Conservation (phyloP, 2,329 filamentous ascomycete species). For the Ramichloridium luteum region DNA sequence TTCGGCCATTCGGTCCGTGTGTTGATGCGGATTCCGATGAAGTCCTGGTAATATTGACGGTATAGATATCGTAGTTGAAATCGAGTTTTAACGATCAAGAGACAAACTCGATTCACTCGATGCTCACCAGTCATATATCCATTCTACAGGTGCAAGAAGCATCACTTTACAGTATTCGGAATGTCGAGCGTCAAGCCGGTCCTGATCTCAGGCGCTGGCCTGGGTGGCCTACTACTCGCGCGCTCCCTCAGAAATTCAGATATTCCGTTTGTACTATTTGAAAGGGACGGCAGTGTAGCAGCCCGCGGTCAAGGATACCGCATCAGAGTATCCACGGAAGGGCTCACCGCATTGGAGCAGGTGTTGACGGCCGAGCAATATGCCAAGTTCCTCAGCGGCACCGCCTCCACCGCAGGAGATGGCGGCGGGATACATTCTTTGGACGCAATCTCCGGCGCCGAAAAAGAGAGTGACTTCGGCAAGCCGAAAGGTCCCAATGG, state of each 20-base stretch:
- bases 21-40: too few species aligned
- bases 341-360: conserved; percentile 48
- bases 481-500: not conserved
- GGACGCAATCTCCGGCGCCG: too few species aligned
- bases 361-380: too few species aligned
- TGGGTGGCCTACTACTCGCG: conserved; percentile 29
- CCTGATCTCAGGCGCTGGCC: conserved; percentile 30
- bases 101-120: too few species aligned
- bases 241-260: conserved; percentile 24
- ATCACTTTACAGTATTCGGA: too few species aligned
- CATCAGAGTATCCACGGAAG: conserved; percentile 44
- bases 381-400: too few species aligned
- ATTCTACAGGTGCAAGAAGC: too few species aligned
- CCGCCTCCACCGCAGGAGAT: conserved; percentile 33
- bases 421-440: not conserved
- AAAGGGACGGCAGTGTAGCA: conserved; percentile 35
- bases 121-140: too few species aligned
- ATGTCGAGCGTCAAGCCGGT: conserved; percentile 28
- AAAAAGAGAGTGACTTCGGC: conserved; percentile 1
- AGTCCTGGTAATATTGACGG: too few species aligned
- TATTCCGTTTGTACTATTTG: conserved; percentile 31
- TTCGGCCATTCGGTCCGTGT: too few species aligned
- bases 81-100: too few species aligned
- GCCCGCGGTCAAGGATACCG: conserved; percentile 53
- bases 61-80: too few species aligned